Evolutionary conservation across 257 asterid species (phyloP), one percentile per base, ranked within the genome.

Genomic region (Capsicum pubescens): DNA sequence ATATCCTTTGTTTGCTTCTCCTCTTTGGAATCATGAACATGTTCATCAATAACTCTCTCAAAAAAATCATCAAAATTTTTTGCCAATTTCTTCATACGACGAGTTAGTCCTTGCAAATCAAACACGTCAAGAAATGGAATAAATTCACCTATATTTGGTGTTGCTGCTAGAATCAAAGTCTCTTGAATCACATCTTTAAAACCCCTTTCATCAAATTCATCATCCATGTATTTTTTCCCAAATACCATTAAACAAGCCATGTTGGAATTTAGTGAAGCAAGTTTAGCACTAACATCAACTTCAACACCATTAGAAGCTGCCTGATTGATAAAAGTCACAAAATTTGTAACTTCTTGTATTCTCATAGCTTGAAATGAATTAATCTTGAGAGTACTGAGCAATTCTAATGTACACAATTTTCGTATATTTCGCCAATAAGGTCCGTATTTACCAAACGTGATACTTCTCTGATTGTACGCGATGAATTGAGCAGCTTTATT

Each of bases 351-450:
- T 39, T 63, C 84, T 21, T 42, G 16, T 21, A 50, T 82, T 9
- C 80, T 69, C 55, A 67, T 52, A 2, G 68, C 35, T 19, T 14
- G 69, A 21, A 82, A 84, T 6, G 86, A 82, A 7, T 1, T 85
- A 13, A 84, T 72, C 60, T 83, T 87, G 4, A 7, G 17, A 55
- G 5, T 61, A 26, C 68, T 87, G 7, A 87, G 87, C 71, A 84
- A 16, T 7, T 87, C 52, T 0, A 78, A 4, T 17, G 26, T 79
- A 11, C 88, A 87, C 3, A 87, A 80, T n/a, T 82, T 87, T 1
- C 89, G 80, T 78, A 84, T 84, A 12, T 58, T 84, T 12, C 86
- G 76, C 89, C 89, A 87, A 17, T 84, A 78, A 6, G 84, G 66
- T 15, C 89, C 84, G 13, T 87, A 84, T 1, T 63, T 72, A 14